A percentile compares a stretch with the other conserved stretches of the same genome.
These are phyloP conservation scores for Tetradesmus obliquus DNA, from an alignment of 139 green algal species.

Conservation along the genomic window DNA sequence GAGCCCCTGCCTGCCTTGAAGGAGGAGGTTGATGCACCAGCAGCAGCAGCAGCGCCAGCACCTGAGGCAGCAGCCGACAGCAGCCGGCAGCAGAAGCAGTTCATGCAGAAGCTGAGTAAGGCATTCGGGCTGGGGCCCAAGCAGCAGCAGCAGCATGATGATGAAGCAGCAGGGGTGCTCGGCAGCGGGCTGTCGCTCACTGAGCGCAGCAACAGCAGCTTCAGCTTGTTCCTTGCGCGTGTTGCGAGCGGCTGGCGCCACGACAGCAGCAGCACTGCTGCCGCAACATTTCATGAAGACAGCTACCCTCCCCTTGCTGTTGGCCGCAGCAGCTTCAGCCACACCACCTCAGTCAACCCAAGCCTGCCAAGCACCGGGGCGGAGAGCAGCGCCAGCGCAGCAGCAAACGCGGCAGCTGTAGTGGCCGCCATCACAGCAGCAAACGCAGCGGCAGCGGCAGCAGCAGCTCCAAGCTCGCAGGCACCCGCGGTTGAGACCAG, in stretches of 20 bases:
- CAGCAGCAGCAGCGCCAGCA: neutral
- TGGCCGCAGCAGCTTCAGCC: neutral
- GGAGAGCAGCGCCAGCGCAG: neutral
- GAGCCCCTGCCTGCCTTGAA: conserved; percentile 3
- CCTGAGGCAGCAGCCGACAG: neutral
- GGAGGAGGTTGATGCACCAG: neutral
- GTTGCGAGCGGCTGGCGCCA: conserved; percentile 6
- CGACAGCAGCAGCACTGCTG: conserved; percentile 12
- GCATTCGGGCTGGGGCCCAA: neutral
- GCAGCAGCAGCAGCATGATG: neutral
- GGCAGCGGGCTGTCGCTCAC: neutral
- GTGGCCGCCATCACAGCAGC: neutral
- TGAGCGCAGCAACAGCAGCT: conserved; percentile 45
- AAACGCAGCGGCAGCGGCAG: neutral
- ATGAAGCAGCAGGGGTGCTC: neutral
- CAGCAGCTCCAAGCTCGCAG: too few relatives aligned
- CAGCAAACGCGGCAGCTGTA: neutral
- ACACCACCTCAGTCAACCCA: neutral
- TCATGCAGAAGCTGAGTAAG: conserved; percentile 30
- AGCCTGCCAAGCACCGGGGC: neutral
- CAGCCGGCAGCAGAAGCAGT: neutral
- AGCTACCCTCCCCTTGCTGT: neutral
- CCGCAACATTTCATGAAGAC: neutral
- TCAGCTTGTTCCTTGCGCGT: conserved; percentile 10
- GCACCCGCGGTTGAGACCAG: neutral